phyloP scores from a whole-genome alignment of 257 asterid genomes.

The Primulina tabacum region DNA sequence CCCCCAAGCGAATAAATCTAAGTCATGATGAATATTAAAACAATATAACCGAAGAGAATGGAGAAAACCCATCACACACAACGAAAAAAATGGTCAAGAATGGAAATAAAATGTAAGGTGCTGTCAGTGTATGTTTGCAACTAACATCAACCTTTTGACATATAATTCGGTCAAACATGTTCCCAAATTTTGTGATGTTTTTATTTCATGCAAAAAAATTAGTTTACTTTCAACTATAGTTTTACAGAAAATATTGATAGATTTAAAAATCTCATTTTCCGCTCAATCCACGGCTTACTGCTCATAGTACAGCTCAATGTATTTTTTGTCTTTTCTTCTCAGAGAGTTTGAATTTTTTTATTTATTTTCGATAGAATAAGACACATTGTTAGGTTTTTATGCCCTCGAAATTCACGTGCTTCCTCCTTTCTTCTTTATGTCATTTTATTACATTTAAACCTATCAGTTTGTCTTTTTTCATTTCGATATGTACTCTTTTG shows the following conservation, averaged over 20 bases:
- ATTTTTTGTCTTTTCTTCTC: constrained; percentile 26
- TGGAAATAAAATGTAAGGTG: constrained; percentile 32
- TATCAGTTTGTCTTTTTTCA: constrained; percentile 27
- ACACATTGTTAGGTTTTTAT: constrained; percentile 20
- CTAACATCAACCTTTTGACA: background rate
- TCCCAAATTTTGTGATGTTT: too few species aligned
- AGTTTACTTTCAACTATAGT: too few species aligned
- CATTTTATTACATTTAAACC: constrained; percentile 27
- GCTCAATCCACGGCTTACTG: too few species aligned
- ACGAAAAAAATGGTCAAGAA: constrained; percentile 6
- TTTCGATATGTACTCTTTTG: constrained; percentile 5
- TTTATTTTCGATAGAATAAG: constrained; percentile 25
- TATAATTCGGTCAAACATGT: constrained; percentile 13
- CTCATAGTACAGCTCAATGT: constrained; percentile 15
- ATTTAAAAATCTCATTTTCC: too few species aligned
- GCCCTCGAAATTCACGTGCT: constrained; percentile 31
- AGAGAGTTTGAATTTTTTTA: background rate
- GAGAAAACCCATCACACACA: constrained; percentile 1
- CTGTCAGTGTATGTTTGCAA: constrained; percentile 15
- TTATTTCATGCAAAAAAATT: too few species aligned
- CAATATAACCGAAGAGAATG: constrained; percentile 9
- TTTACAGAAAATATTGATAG: too few species aligned
- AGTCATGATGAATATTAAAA: constrained; percentile 31
- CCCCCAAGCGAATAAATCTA: constrained; percentile 39
- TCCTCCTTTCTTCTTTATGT: constrained; percentile 22